Evolutionary conservation across 139 green algal species (phyloP).

Genomic region (Haematococcus lacustris): DNA sequence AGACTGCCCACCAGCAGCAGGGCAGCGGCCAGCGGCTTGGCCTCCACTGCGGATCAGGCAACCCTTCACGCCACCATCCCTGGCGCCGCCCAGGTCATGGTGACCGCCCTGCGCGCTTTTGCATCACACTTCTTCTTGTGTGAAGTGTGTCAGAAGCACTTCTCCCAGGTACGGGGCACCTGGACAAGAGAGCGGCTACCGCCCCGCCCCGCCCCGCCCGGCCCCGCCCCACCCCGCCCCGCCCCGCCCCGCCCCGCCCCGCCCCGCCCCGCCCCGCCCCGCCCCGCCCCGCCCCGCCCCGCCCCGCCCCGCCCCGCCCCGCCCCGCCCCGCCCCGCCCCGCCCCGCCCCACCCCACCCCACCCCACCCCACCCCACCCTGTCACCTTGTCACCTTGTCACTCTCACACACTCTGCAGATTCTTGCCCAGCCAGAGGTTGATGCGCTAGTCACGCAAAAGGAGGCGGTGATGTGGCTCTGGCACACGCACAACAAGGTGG

Average conservation of each 20-base stretch:
- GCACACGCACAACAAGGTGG: constrained; percentile 74
- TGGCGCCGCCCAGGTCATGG: constrained; percentile 8
- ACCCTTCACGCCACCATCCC: background rate
- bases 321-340: background rate
- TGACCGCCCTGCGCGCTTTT: constrained; percentile 20
- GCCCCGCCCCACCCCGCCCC: background rate
- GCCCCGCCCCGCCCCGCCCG: background rate
- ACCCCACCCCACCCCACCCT: background rate
- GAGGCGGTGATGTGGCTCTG: constrained; percentile 72
- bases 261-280: too few species aligned
- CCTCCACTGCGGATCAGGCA: too few species aligned
- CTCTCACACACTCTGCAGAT: constrained; percentile 8
- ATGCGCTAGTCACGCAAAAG: constrained; percentile 22
- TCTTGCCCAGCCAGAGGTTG: constrained; percentile 24
- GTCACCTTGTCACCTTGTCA: background rate
- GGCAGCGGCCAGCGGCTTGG: constrained; percentile 4
- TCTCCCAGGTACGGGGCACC: constrained; percentile 7
- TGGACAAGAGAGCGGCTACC: background rate
- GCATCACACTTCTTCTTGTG: constrained; percentile 33
- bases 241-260: too few species aligned
- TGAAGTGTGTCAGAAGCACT: constrained; percentile 25
- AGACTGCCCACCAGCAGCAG: constrained; percentile 3
- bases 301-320: background rate
- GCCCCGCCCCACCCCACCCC: too few species aligned
- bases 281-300: background rate